A percentile compares a stretch with the other conserved stretches of the same genome.
These are phyloP conservation scores for Byssochlamys sp. DNA, from an alignment of 2,329 filamentous ascomycete species.

Conservation along the genomic window DNA sequence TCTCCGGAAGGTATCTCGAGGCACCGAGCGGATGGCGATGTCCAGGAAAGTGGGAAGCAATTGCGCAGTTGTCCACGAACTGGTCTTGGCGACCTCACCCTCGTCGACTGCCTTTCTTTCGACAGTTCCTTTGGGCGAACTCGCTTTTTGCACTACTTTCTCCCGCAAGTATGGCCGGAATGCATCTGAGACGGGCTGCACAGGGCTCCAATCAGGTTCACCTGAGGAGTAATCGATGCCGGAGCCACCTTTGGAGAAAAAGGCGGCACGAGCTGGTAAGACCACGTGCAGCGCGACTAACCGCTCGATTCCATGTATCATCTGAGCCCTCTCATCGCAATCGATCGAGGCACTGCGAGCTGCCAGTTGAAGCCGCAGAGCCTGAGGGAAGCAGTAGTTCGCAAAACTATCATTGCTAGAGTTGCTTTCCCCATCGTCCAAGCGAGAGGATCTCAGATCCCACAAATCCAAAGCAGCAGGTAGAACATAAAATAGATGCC, in stretches of 20 bases:
- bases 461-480: constrained; percentile 27
- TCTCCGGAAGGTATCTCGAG: constrained; percentile 33
- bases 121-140: background rate
- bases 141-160: background rate
- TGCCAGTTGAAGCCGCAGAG: constrained; percentile 23
- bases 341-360: constrained; percentile 18
- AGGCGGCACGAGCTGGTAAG: constrained; percentile 29
- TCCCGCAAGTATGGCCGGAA: constrained; percentile 27
- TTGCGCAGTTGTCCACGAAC: constrained; percentile 21
- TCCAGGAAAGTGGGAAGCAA: constrained; percentile 36
- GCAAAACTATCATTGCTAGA: constrained; percentile 29
- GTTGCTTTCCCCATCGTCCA: constrained; percentile 23
- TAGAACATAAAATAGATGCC: constrained; percentile 25
- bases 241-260: constrained; percentile 25
- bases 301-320: constrained; percentile 26
- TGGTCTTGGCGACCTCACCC: background rate
- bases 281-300: constrained; percentile 34
- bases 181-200: constrained; percentile 27
- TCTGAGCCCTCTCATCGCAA: constrained; percentile 21
- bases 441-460: constrained; percentile 26
- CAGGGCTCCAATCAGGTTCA: constrained; percentile 24
- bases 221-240: constrained; percentile 26
- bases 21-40: constrained; percentile 37
- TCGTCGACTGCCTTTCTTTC: background rate
- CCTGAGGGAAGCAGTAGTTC: constrained; percentile 24